Evolutionary conservation across 2,329 filamentous ascomycete genomes (phyloP).

Genomic region (Sphaerostilbella broomeana): DNA sequence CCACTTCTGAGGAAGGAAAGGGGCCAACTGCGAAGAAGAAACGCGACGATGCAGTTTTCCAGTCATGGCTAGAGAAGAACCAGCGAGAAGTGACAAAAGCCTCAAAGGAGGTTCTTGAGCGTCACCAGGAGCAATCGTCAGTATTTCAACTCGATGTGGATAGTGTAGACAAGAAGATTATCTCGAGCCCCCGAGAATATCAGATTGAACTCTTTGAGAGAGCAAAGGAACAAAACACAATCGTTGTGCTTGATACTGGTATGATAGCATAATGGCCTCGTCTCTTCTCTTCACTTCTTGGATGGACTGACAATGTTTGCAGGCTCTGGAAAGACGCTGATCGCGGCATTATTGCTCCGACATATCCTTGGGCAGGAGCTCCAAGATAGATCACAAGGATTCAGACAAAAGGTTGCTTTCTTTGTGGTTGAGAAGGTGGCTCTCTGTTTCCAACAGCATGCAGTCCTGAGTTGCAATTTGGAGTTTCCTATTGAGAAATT

Average conservation of each 20-base stretch:
- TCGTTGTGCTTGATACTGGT: constrained; percentile 92
- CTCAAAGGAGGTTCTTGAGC: constrained; percentile 16
- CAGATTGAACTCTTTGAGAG: constrained; percentile 86
- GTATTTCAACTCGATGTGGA: constrained; percentile 30
- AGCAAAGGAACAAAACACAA: constrained; percentile 78
- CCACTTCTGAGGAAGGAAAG: constrained; percentile 24
- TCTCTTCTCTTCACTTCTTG: background rate
- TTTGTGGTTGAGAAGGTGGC: constrained; percentile 89
- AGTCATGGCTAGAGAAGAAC: constrained; percentile 34
- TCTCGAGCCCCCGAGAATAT: constrained; percentile 78
- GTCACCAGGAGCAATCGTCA: constrained; percentile 23
- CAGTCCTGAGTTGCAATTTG: constrained; percentile 74
- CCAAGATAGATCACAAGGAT: constrained; percentile 55
- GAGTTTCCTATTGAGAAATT: constrained; percentile 68
- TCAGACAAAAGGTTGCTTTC: constrained; percentile 63
- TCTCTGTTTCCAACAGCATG: constrained; percentile 82
- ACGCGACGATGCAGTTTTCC: constrained; percentile 44
- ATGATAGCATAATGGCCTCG: constrained; percentile 7
- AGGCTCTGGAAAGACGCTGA: constrained; percentile 94
- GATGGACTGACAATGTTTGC: background rate
- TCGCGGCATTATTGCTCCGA: constrained; percentile 77
- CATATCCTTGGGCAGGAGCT: constrained; percentile 73
- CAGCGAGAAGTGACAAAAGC: constrained; percentile 29
- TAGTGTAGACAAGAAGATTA: constrained; percentile 47
- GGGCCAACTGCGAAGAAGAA: constrained; percentile 42